Evolutionary conservation across 1,139 yeast genomes (phyloP).

Genomic region (Debaryomycetaceae sp.): DNA sequence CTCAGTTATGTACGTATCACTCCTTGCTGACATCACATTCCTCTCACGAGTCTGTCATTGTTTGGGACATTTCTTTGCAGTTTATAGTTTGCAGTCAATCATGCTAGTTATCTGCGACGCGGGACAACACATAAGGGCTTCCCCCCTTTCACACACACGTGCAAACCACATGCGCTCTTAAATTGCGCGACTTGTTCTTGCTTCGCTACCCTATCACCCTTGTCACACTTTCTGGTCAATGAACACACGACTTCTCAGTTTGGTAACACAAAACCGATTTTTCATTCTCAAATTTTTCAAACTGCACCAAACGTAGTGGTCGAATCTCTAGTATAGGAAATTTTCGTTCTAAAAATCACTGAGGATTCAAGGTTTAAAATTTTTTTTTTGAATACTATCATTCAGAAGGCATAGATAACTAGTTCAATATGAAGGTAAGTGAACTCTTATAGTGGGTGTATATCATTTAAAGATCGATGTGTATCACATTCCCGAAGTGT

Average conservation of each 20-base stretch:
- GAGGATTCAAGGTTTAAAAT: conserved; percentile 5
- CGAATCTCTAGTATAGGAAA: background rate
- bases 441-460: background rate
- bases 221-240: background rate
- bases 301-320: background rate
- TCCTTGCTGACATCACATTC: too few relatives aligned
- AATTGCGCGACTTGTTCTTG: background rate
- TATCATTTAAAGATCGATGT: background rate
- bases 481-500: background rate
- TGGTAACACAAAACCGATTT: background rate
- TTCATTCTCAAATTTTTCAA: background rate
- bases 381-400: conserved; percentile 7
- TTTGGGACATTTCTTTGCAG: too few relatives aligned
- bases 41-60: too few relatives aligned
- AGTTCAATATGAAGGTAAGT: conserved; percentile 41
- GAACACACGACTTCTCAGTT: background rate
- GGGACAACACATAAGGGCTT: background rate
- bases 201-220: background rate
- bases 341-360: background rate
- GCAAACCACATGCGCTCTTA: background rate
- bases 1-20: too few relatives aligned
- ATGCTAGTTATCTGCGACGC: too few relatives aligned
- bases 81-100: too few relatives aligned
- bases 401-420: conserved; percentile 25
- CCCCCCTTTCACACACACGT: background rate